Percentiles rank a stretch among this genome's conserved stretches.
Conservation (phyloP, 73 alveolate species). For the Tetrahymena borealis region DNA sequence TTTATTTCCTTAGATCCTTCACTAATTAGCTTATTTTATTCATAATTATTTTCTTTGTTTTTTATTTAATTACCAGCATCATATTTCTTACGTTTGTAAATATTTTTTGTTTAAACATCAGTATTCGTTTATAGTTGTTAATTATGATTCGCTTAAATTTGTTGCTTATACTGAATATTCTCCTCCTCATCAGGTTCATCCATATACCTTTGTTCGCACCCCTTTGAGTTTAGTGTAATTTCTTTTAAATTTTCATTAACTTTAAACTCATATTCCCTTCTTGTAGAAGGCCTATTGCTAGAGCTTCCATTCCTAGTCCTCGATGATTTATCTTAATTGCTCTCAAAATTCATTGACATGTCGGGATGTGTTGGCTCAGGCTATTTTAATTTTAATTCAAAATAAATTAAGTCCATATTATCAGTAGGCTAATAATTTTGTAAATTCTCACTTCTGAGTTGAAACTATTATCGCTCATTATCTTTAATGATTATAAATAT, state of each 20-base stretch:
- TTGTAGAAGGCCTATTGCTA: background rate
- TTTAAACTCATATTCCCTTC: background rate
- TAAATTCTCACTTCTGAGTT: background rate
- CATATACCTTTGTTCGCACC: background rate
- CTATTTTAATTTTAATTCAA: background rate
- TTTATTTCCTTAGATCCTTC: background rate
- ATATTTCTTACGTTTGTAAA: background rate
- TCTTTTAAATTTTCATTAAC: background rate
- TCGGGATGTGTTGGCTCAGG: background rate
- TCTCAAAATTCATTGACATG: background rate
- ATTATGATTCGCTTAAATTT: background rate
- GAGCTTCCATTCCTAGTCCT: background rate
- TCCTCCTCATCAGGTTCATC: background rate
- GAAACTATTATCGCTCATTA: background rate
- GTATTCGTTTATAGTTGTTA: background rate
- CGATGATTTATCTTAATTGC: background rate
- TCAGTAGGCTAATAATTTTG: too few relatives aligned
- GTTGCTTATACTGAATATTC: background rate
- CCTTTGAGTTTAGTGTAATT: background rate
- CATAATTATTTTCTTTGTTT: background rate
- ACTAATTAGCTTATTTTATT: background rate
- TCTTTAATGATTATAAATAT: too few relatives aligned
- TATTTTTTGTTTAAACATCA: background rate
- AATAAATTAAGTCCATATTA: too few relatives aligned
- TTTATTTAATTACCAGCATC: background rate